Percentiles rank a stretch among this genome's conserved stretches.
Evolutionary conservation across 2,329 filamentous ascomycete species (phyloP).

Genomic region (Fusarium setosum): DNA sequence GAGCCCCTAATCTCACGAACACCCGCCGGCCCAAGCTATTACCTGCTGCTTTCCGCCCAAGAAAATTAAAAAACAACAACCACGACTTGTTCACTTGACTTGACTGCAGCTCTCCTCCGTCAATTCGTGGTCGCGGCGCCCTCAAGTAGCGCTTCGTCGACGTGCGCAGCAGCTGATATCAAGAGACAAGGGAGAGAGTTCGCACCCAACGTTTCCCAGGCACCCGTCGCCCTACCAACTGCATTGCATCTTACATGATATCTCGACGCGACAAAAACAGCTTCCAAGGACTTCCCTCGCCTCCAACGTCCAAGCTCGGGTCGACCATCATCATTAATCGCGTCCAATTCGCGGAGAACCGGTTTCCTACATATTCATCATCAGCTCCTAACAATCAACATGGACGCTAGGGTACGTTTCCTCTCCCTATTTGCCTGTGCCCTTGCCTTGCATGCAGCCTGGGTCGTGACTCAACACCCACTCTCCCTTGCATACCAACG

Average conservation of each 20-base stretch:
- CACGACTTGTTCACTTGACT: conserved; percentile 17
- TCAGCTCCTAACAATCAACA: conserved; percentile 36
- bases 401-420: conserved; percentile 51
- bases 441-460: not conserved
- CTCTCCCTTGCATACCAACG: conserved; percentile 32
- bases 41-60: conserved; percentile 23
- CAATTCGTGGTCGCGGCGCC: not conserved
- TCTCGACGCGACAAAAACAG: conserved; percentile 26
- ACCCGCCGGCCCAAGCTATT: conserved; percentile 29
- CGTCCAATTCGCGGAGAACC: conserved; percentile 36
- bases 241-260: conserved; percentile 35
- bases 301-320: conserved; percentile 21
- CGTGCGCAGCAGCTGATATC: conserved; percentile 22
- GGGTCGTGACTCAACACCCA: conserved; percentile 4
- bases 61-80: conserved; percentile 35
- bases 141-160: conserved; percentile 3
- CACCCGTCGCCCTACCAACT: conserved; percentile 20
- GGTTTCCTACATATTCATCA: conserved; percentile 22
- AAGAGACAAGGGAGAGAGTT: conserved; percentile 4
- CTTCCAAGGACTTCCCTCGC: conserved; percentile 22
- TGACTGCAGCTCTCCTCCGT: conserved; percentile 3
- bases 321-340: conserved; percentile 24
- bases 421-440: conserved; percentile 22
- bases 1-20: conserved; percentile 43
- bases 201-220: conserved; percentile 5